phyloP scores from a whole-genome alignment of 352 stramenopile genomes.

The Phytophthora pseudosyringae region DNA sequence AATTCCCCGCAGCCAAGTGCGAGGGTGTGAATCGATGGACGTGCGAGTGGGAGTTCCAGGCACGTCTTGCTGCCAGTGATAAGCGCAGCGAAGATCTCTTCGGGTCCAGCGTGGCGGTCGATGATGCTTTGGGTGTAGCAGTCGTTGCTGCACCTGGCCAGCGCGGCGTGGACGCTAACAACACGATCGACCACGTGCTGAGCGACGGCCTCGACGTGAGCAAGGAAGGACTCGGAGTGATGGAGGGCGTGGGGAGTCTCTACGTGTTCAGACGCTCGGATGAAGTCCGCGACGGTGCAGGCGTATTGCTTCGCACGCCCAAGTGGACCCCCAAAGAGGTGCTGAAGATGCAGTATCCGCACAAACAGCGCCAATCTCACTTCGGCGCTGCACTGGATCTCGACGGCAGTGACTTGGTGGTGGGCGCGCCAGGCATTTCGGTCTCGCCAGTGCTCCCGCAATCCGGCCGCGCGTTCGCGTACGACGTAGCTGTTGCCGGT shows the following conservation, averaged over 20 bases:
- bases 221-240: slow-evolving; percentile 29
- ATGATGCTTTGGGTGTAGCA: slow-evolving; percentile 82
- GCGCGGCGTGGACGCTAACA: slow-evolving; percentile 85
- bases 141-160: slow-evolving; percentile 83
- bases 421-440: slow-evolving; percentile 67
- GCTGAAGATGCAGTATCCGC: slow-evolving; percentile 78
- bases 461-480: slow-evolving; percentile 69
- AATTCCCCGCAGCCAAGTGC: slow-evolving; percentile 48
- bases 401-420: slow-evolving; percentile 60
- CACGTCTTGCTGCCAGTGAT: slow-evolving; percentile 89
- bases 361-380: slow-evolving; percentile 62
- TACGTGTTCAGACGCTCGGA: slow-evolving; percentile 73
- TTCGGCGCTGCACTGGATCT: slow-evolving; percentile 66
- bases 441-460: slow-evolving; percentile 43
- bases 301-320: slow-evolving; percentile 61
- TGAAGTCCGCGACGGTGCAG: slow-evolving; percentile 74
- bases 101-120: slow-evolving; percentile 85
- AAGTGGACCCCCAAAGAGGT: slow-evolving; percentile 78
- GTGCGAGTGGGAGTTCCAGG: slow-evolving; percentile 91
- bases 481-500: slow-evolving; percentile 60
- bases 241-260: slow-evolving; percentile 63
- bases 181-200: slow-evolving; percentile 58
- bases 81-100: slow-evolving; percentile 89
- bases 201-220: slow-evolving; percentile 26
- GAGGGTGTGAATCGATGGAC: slow-evolving; percentile 63